Evolutionary conservation across 202 grass and related monocot genomes (phyloP), one percentile per base, ranked within the genome.

Genomic region (Brachypodium distachyon): DNA sequence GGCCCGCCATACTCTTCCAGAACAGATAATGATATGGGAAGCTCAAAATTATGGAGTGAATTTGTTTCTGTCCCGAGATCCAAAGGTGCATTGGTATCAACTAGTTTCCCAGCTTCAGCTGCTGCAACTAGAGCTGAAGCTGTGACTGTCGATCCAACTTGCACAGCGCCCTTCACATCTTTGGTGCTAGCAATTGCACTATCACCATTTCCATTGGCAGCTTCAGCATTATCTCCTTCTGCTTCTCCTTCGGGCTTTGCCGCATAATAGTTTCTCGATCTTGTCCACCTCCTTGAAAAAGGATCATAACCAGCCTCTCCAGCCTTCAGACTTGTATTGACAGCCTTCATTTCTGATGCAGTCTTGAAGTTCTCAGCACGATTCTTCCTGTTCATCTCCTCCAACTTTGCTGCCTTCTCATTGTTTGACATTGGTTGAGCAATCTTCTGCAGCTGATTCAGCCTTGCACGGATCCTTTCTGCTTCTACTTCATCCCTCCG

Each of bases 241-340:
- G 65, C 41, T 68, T 68, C 41, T 68, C 65, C 65, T 43, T 53
- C 81, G 16, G 79, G 85, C 69, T 92, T 98, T 14, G 79, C 82
- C 16, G 86, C 74, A 50, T 92, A 98, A 87, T 94, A 98, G 67
- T 98, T 98, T 50, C 48, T 90, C 3, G 95, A 98, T 26, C 91
- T 89, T 72, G 91, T 98, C 95, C 95, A 98, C 66, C 95, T 90
- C 87, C 95, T 89, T 22, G 95, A 98, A 48, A 94, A 98, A 54
- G 95, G 95, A 60, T 98, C 91, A 74, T 98, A 98, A 55, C 95
- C 95, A 47, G 91, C 95, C 80, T 98, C 95, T 78, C 95, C 95
- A 64, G 82, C 95, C 73, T 94, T 98, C 51, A 98, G 72, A 82
- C 72, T 69, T 4, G 77, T 88, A 77, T 98, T 98, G 36, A 95